Evolutionary conservation across 306 rosid genomes (phyloP).

Genomic region (Sesbania bispinosa): DNA sequence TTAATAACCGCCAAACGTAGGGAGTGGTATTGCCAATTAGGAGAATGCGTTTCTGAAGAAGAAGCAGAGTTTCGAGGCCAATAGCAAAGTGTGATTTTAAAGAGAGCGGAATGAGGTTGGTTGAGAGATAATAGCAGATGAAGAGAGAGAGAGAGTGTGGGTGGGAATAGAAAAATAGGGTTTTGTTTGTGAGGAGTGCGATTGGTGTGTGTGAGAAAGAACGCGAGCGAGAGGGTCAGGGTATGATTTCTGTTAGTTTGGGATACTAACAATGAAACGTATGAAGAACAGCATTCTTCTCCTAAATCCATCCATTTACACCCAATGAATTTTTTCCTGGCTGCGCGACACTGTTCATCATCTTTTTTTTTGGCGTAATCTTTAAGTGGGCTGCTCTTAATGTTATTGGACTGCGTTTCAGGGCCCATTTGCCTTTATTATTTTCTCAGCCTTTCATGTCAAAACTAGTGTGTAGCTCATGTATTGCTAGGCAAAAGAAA

Average conservation of each 20-base stretch:
- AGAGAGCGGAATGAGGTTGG: conserved; percentile 29
- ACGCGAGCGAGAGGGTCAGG: conserved; percentile 34
- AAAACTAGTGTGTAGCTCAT: too few relatives aligned
- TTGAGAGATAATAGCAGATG: not conserved
- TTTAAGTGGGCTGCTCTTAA: too few relatives aligned
- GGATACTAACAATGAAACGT: conserved; percentile 62
- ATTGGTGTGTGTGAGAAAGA: conserved; percentile 27
- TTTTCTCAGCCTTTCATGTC: too few relatives aligned
- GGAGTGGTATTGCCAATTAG: conserved; percentile 20
- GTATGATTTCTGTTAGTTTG: conserved; percentile 44
- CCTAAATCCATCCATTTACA: too few relatives aligned
- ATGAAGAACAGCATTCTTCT: conserved; percentile 51
- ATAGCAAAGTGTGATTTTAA: conserved; percentile 12
- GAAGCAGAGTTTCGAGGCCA: not conserved
- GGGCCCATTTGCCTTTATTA: too few relatives aligned
- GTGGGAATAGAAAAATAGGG: conserved; percentile 45
- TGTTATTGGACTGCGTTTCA: too few relatives aligned
- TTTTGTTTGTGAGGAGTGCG: conserved; percentile 40
- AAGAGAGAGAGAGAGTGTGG: conserved; percentile 19
- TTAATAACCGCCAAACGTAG: conserved; percentile 37
- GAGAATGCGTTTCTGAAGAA: conserved; percentile 47
- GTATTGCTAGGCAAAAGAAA: too few relatives aligned
- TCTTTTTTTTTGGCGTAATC: too few relatives aligned
- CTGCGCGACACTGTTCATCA: too few relatives aligned
- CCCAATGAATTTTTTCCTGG: too few relatives aligned